Conservation (phyloP, 139 green algal genomes). For the Penium margaritaceum region DNA sequence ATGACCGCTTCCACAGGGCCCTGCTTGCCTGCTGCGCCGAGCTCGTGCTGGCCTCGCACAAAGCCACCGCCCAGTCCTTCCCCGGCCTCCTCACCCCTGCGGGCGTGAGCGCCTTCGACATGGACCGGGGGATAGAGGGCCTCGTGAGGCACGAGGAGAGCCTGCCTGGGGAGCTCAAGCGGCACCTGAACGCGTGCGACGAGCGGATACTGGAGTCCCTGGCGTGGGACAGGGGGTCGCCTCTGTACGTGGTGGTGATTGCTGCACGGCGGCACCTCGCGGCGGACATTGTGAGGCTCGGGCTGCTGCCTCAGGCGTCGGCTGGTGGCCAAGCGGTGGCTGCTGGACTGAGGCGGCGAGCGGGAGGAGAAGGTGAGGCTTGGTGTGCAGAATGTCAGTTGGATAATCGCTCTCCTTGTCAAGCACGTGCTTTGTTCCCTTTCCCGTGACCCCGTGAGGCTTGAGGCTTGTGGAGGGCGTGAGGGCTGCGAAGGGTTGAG, state of each 20-base stretch:
- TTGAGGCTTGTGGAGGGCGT: no score
- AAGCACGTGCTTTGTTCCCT: no score
- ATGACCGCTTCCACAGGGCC: slow-evolving; percentile 40
- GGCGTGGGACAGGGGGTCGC: slow-evolving; percentile 48
- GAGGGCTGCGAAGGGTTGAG: no score
- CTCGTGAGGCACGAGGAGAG: slow-evolving; percentile 44
- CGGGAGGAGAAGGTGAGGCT: no score
- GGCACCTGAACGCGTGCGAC: slow-evolving; percentile 49
- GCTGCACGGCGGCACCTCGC: slow-evolving; percentile 5
- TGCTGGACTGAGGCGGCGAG: neutral
- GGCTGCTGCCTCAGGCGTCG: slow-evolving; percentile 25
- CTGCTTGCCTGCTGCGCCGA: slow-evolving; percentile 43
- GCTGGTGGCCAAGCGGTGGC: no score
- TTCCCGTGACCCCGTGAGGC: no score
- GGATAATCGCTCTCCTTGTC: no score
- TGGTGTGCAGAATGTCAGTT: no score
- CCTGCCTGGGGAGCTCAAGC: slow-evolving; percentile 48
- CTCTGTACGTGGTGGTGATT: slow-evolving; percentile 25
- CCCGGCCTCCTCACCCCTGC: slow-evolving; percentile 19
- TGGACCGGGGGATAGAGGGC: slow-evolving; percentile 45
- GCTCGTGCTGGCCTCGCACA: slow-evolving; percentile 45
- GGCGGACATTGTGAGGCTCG: slow-evolving; percentile 14
- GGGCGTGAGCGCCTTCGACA: slow-evolving; percentile 48
- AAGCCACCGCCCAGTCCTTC: slow-evolving; percentile 31
- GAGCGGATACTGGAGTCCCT: slow-evolving; percentile 50